phyloP scores from a whole-genome alignment of 179 eudicot genomes.

The Drosera spatulata region DNA sequence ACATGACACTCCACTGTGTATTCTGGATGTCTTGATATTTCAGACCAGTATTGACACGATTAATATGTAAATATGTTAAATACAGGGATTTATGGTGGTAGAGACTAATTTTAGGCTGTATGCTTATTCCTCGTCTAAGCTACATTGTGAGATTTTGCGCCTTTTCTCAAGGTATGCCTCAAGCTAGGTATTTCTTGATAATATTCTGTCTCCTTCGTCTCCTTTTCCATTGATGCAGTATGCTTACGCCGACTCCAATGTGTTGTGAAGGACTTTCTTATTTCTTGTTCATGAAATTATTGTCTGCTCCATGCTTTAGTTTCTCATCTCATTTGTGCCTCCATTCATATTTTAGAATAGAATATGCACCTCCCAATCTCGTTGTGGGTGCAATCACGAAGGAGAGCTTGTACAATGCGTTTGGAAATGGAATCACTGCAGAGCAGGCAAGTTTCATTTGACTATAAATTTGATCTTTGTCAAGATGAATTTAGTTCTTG shows the following conservation, averaged over 20 bases:
- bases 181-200: background rate
- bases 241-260: no score
- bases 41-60: no score
- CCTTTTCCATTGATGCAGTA: no score
- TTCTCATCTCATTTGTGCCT: no score
- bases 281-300: background rate
- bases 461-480: background rate
- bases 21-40: no score
- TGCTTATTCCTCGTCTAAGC: slow-evolving; percentile 85
- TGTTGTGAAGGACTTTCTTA: no score
- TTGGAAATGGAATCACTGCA: slow-evolving; percentile 78
- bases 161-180: slow-evolving; percentile 78
- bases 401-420: slow-evolving; percentile 85
- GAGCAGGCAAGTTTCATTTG: slow-evolving; percentile 57
- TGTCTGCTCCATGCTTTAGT: background rate
- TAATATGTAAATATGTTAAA: no score
- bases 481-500: background rate
- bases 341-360: slow-evolving; percentile 90
- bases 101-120: slow-evolving; percentile 87
- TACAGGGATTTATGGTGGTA: slow-evolving; percentile 45
- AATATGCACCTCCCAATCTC: slow-evolving; percentile 93
- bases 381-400: slow-evolving; percentile 75
- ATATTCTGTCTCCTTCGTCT: background rate
- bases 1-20: no score
- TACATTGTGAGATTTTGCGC: slow-evolving; percentile 89